Base-by-base conservation (phyloP, 371 early-diverging fungal species). In the Nematocida ausubeli region DNA sequence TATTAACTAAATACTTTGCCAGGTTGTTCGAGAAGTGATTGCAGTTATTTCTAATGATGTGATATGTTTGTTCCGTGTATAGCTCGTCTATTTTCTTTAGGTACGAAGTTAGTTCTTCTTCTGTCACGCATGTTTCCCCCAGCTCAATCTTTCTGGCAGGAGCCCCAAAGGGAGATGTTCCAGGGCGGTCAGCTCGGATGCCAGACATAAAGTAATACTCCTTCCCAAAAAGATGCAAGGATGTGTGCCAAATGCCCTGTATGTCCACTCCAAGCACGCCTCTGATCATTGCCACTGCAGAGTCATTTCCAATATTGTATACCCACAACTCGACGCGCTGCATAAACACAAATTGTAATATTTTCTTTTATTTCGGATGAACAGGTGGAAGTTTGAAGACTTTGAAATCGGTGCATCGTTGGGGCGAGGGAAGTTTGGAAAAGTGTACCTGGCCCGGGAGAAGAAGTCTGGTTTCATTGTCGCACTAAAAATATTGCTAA, bases 361-460 rank as follows among this genome's bases (percentile, higher is more conserved):
- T 44, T 63, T 75, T 75, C 67, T 75, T 75, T 75, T 75, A 65
- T 75, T 65, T 75, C 66, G 34, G 26, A 80, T 80, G 75, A 63
- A 56, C 56, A 71, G 50, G 24, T 69, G 79, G 66, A 87, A 90
- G 9, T 82, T 96, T 52, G 84, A 90, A 14, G 95, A 96, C 85
- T 98, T 98, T 89, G 95, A 96, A 79, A 89, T 97, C 62, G 97
- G 95, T 12, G 87, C 89, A 51, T 86, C 91, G 0, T 85, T 98
- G 4, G 98, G 99, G 30, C 89, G 90, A 82, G 99, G 99, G 6
- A 93, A 93, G 80, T 97, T 97, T 87, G 99, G 98, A 1, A 89
- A 92, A 37, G 98, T 96, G 0, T 97, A 94, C 86, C 86, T 95
- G 24, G 97, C 95, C 16, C 88, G 89, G 69, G 95, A 96, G 84